These are phyloP conservation scores for Ophiostoma ulmi DNA, from an alignment of 2,329 filamentous ascomycete genomes.

Conservation along the genomic window DNA sequence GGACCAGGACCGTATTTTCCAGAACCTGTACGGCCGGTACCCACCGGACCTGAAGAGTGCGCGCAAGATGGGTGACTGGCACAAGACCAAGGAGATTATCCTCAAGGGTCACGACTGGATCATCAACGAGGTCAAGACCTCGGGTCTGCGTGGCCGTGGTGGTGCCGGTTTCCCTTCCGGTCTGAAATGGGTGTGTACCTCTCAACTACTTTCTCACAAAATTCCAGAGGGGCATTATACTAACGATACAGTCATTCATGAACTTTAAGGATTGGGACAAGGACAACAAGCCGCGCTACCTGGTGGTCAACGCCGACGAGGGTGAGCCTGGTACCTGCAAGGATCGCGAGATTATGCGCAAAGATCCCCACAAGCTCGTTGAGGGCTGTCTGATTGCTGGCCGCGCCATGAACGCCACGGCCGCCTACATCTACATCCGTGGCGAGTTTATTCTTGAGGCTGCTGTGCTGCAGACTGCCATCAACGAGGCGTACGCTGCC, in stretches of 20 bases:
- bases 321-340: constrained; percentile 99
- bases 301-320: constrained; percentile 98
- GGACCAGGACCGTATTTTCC: constrained; percentile 98
- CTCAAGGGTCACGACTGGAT: constrained; percentile 98
- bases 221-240: neutral
- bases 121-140: constrained; percentile 95
- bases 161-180: constrained; percentile 97
- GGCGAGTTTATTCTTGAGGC: constrained; percentile 98
- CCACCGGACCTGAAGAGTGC: constrained; percentile 87
- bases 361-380: constrained; percentile 97
- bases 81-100: constrained; percentile 98
- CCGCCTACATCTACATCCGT: constrained; percentile 98
- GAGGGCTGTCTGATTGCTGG: constrained; percentile 95
- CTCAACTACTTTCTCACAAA: neutral
- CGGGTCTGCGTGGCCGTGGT: constrained; percentile 88
- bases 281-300: constrained; percentile 88
- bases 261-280: constrained; percentile 99
- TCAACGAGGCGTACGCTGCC: constrained; percentile 94
- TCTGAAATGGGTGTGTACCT: constrained; percentile 84
- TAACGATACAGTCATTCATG: constrained; percentile 77
- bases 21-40: constrained; percentile 94
- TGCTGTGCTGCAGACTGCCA: constrained; percentile 84
- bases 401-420: constrained; percentile 96
- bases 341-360: constrained; percentile 99
- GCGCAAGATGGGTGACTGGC: constrained; percentile 96